phyloP scores from a whole-genome alignment of 306 rosid genomes.

The Biancaea sappan region DNA sequence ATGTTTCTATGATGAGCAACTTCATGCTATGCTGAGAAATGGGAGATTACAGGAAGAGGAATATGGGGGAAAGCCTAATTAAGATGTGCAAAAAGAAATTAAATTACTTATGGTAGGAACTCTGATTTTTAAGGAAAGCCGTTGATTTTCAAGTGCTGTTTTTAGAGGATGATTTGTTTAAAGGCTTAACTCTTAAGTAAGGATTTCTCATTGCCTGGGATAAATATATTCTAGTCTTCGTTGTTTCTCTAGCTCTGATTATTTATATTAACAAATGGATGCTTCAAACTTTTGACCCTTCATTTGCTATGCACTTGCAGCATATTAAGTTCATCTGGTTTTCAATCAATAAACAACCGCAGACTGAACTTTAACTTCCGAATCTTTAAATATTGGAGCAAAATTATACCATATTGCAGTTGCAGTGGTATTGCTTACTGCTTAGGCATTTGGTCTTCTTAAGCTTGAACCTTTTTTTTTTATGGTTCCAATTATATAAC shows the following conservation, averaged over 20 bases:
- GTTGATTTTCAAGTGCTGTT: neutral
- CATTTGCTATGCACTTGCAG: neutral
- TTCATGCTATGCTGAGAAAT: neutral
- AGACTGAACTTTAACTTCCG: neutral
- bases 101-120: neutral
- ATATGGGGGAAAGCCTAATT: neutral
- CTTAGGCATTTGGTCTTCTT: slow-evolving; percentile 6
- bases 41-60: neutral
- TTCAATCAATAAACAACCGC: slow-evolving; percentile 4
- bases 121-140: neutral
- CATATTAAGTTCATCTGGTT: neutral
- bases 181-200: neutral
- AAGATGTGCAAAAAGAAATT: slow-evolving; percentile 4
- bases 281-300: neutral
- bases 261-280: neutral
- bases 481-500: neutral
- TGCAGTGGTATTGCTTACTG: slow-evolving; percentile 3
- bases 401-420: neutral
- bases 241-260: neutral
- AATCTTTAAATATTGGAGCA: neutral
- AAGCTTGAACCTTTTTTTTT: neutral
- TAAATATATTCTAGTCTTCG: neutral
- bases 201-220: neutral
- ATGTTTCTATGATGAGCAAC: neutral
- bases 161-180: neutral